These are phyloP conservation scores for Cercospora zeae-maydis DNA, from an alignment of 2,329 filamentous ascomycete genomes.

Conservation along the genomic window DNA sequence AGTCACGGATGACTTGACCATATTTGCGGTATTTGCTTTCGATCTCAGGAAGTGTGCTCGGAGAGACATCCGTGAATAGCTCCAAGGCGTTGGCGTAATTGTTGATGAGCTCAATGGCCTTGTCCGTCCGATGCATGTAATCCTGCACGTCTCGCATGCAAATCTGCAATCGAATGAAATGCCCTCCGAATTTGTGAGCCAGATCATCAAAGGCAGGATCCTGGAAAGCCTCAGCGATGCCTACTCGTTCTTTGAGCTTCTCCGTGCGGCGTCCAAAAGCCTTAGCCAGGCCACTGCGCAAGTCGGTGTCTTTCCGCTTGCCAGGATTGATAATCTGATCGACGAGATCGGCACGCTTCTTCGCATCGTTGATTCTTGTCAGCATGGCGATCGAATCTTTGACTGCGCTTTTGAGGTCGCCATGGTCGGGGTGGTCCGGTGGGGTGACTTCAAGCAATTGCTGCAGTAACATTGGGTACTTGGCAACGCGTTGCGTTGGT, in stretches of 20 bases:
- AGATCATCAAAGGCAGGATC: constrained; percentile 77
- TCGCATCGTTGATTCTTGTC: constrained; percentile 81
- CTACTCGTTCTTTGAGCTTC: constrained; percentile 71
- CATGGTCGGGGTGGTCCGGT: constrained; percentile 75
- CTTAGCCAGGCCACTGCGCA: constrained; percentile 77
- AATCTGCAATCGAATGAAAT: constrained; percentile 88
- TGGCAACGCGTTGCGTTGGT: constrained; percentile 88
- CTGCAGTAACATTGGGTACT: constrained; percentile 83
- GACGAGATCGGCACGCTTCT: constrained; percentile 89
- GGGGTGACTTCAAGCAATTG: constrained; percentile 78
- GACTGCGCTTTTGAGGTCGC: constrained; percentile 65
- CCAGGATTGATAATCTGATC: constrained; percentile 71
- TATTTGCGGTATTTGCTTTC: constrained; percentile 95
- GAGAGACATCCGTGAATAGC: constrained; percentile 66
- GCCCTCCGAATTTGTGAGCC: constrained; percentile 83
- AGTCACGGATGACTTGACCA: constrained; percentile 79
- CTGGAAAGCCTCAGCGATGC: constrained; percentile 64
- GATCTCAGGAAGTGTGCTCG: constrained; percentile 73
- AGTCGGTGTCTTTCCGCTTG: constrained; percentile 80
- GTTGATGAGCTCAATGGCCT: constrained; percentile 77
- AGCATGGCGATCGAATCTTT: constrained; percentile 63
- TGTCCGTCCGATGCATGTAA: constrained; percentile 76
- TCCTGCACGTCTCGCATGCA: constrained; percentile 91
- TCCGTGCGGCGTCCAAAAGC: constrained; percentile 86
- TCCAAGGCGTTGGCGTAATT: constrained; percentile 80